phyloP scores from a whole-genome alignment of 495 filamentous ascomycete species.

The Annulohypoxylon bovei region DNA sequence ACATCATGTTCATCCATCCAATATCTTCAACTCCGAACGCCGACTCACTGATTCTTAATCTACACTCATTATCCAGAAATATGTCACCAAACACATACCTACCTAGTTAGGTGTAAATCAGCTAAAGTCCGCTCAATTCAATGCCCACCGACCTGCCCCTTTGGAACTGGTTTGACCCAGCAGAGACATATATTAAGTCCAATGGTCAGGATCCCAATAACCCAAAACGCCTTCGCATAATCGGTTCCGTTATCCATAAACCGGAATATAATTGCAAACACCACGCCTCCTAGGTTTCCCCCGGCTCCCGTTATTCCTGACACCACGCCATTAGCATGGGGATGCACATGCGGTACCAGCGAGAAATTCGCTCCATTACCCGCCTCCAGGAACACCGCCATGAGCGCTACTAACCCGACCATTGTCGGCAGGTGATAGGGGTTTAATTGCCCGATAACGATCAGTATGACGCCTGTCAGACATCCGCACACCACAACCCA shows the following conservation, averaged over 20 bases:
- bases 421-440: slow-evolving; percentile 68
- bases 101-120: too few relatives aligned
- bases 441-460: slow-evolving; percentile 76
- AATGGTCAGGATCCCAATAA: slow-evolving; percentile 81
- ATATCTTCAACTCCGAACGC: neutral
- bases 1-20: neutral
- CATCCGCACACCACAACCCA: slow-evolving; percentile 72
- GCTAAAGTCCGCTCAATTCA: neutral
- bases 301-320: slow-evolving; percentile 79
- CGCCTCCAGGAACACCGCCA: slow-evolving; percentile 85
- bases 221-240: slow-evolving; percentile 79
- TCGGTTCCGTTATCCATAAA: slow-evolving; percentile 68
- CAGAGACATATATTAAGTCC: slow-evolving; percentile 70
- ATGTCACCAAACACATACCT: neutral
- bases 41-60: neutral
- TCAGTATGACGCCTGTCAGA: slow-evolving; percentile 70
- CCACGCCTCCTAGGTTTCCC: slow-evolving; percentile 86
- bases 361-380: slow-evolving; percentile 89
- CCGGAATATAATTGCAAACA: slow-evolving; percentile 87
- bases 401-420: slow-evolving; percentile 76
- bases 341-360: slow-evolving; percentile 85
- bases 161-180: slow-evolving; percentile 80
- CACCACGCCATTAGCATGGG: slow-evolving; percentile 73
- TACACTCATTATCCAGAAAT: neutral
- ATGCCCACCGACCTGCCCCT: slow-evolving; percentile 71